These are phyloP conservation scores for Skeletonema grethae DNA, from an alignment of 108 stramenopile species.

Conservation along the genomic window DNA sequence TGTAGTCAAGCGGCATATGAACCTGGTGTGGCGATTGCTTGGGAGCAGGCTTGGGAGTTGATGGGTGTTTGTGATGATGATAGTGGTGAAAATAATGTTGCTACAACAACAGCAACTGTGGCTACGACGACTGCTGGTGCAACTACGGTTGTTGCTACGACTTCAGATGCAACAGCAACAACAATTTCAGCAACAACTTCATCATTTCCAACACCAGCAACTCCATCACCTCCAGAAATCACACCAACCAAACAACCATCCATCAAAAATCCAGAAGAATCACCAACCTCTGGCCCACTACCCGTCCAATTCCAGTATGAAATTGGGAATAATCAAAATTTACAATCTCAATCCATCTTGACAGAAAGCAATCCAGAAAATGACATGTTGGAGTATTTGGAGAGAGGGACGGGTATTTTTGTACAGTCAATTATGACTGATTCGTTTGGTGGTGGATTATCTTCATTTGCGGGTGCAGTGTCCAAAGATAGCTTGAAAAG, in stretches of 20 bases:
- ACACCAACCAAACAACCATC: neutral
- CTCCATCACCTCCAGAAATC: neutral
- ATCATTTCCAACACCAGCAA: neutral
- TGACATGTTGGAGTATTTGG: conserved; percentile 11
- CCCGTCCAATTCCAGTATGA: conserved; percentile 27
- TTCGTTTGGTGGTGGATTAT: conserved; percentile 13
- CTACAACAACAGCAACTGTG: neutral
- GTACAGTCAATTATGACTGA: conserved; percentile 12
- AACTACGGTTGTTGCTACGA: neutral
- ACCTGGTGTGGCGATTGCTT: conserved; percentile 30
- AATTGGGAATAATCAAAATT: conserved; percentile 15
- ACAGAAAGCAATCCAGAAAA: neutral
- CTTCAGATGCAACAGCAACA: conserved; percentile 1
- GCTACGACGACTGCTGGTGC: neutral
- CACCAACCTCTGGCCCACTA: conserved; percentile 4
- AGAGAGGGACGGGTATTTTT: conserved; percentile 13
- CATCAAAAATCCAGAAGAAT: conserved; percentile 14
- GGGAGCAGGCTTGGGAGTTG: conserved; percentile 43
- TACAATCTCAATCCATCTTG: conserved; percentile 11
- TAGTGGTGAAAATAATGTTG: neutral
- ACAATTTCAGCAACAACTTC: neutral
- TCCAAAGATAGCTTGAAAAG: neutral
- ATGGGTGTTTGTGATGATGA: conserved; percentile 28
- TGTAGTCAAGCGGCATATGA: conserved; percentile 41
- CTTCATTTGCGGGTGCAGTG: neutral